Base-by-base conservation (phyloP, 1,284 basidiomycete genomes). In the Trichosporon sp. region DNA sequence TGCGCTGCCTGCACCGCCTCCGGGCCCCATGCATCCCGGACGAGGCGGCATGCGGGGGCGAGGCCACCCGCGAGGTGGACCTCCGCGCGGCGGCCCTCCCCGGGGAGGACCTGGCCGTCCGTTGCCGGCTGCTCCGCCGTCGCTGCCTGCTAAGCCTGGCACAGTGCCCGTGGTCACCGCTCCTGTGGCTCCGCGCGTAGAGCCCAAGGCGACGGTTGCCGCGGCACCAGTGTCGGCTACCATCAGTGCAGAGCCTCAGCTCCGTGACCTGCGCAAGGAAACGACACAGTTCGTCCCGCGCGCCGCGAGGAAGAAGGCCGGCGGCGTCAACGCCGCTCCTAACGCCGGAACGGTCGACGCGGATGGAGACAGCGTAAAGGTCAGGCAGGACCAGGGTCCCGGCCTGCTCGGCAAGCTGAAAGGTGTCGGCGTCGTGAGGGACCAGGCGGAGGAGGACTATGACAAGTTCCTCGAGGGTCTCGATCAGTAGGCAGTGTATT, bases 191-290 rank as follows among this genome's bases (percentile, higher is more conserved):
- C 64, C 80, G 72, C 65, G 68, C 58, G 29, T 71, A 27, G 53
- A 75, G 38, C 73, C 78, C 0, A 78, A 67, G 69, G 80, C 66
- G 74, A 78, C 74, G 0, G 71, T 51, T n/a, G 53, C 74, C 12
- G 70, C 73, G 5, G 69, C 67, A 3, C 63, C 67, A 7, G 64
- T 68, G 2, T 64, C 86, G 7, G 92, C 92, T 1, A 91, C 88
- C 1, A 88, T 96, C 67, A 89, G 88, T 18, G 93, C 93, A 1
- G 92, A 86, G 63, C 93, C 95, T 1, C 86, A 93, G 77, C 82
- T 98, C 60, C 90, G 94, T 25, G 92, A 98, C 80, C 86, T 97
- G 73, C 93, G 93, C 84, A 94, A 93, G 80, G 94, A 98, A 80
- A 89, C 91, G 8, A 95, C 92, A 0, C 88, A 91, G 0, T 97